phyloP scores from a whole-genome alignment of 179 eudicot species.

The Vitellaria paradoxa region DNA sequence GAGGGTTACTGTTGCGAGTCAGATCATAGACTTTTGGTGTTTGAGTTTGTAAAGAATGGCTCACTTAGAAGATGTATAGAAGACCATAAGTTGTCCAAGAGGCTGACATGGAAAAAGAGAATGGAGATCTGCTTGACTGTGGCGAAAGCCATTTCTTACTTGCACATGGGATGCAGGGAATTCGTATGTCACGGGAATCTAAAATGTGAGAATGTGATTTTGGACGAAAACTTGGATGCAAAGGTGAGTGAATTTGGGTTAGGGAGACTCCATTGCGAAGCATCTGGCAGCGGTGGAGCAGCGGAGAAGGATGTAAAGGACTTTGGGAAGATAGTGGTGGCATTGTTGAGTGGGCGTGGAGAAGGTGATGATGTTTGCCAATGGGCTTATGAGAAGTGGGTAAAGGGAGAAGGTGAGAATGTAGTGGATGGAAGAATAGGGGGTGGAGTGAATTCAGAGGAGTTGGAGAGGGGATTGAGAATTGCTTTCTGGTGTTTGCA shows the following conservation, averaged over 20 bases:
- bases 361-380: slow-evolving; percentile 29
- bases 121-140: slow-evolving; percentile 41
- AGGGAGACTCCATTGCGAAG: slow-evolving; percentile 13
- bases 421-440: slow-evolving; percentile 41
- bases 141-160: slow-evolving; percentile 54
- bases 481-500: slow-evolving; percentile 70
- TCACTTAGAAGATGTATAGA: slow-evolving; percentile 41
- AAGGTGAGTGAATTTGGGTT: slow-evolving; percentile 58
- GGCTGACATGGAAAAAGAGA: slow-evolving; percentile 54
- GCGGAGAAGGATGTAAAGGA: slow-evolving; percentile 48
- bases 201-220: slow-evolving; percentile 43
- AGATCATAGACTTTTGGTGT: slow-evolving; percentile 42
- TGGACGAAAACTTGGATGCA: slow-evolving; percentile 51
- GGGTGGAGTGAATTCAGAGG: slow-evolving; percentile 37
- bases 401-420: slow-evolving; percentile 27
- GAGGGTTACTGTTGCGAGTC: slow-evolving; percentile 63
- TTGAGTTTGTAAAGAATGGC: slow-evolving; percentile 48
- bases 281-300: neutral
- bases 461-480: slow-evolving; percentile 49
- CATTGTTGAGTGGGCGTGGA: slow-evolving; percentile 37
- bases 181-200: slow-evolving; percentile 59
- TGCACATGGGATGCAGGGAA: slow-evolving; percentile 64
- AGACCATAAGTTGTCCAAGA: slow-evolving; percentile 38
- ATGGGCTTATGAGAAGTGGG: slow-evolving; percentile 49
- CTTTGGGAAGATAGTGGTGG: slow-evolving; percentile 48